These are phyloP conservation scores for Aureobasidium namibiae DNA, from an alignment of 2,329 filamentous ascomycete species.

Conservation along the genomic window DNA sequence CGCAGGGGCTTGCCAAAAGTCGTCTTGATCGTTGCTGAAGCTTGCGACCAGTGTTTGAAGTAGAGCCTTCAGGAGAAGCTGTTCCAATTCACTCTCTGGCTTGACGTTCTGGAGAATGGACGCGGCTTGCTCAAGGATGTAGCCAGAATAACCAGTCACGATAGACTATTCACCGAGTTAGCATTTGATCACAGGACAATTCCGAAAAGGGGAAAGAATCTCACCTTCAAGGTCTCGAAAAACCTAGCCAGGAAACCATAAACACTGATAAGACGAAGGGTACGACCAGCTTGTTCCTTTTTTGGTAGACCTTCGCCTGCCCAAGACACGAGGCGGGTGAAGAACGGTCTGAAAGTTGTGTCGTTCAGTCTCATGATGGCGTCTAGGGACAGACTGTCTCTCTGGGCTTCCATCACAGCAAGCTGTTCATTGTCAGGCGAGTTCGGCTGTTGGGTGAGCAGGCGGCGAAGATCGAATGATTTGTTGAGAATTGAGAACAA, in stretches of 20 bases:
- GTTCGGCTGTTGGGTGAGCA: conserved; percentile 44
- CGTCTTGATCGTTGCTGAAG: conserved; percentile 83
- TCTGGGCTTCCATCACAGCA: conserved; percentile 40
- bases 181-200: background rate
- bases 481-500: conserved; percentile 56
- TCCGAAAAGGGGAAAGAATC: background rate
- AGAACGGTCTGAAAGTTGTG: conserved; percentile 83
- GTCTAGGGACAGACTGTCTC: conserved; percentile 58
- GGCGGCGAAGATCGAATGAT: conserved; percentile 57
- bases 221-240: conserved; percentile 66
- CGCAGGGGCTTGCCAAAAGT: conserved; percentile 89
- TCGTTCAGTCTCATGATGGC: conserved; percentile 98
- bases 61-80: conserved; percentile 59
- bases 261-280: conserved; percentile 62
- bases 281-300: conserved; percentile 50
- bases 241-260: conserved; percentile 75
- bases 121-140: conserved; percentile 68
- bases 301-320: conserved; percentile 53
- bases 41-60: conserved; percentile 64
- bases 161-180: conserved; percentile 50
- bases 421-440: conserved; percentile 47
- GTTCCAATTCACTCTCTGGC: conserved; percentile 38
- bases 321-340: conserved; percentile 80
- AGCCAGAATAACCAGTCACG: conserved; percentile 84
- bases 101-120: conserved; percentile 46